Conservation (phyloP, 2,329 filamentous ascomycete genomes). For the Ceratocystis ficicola region DNA sequence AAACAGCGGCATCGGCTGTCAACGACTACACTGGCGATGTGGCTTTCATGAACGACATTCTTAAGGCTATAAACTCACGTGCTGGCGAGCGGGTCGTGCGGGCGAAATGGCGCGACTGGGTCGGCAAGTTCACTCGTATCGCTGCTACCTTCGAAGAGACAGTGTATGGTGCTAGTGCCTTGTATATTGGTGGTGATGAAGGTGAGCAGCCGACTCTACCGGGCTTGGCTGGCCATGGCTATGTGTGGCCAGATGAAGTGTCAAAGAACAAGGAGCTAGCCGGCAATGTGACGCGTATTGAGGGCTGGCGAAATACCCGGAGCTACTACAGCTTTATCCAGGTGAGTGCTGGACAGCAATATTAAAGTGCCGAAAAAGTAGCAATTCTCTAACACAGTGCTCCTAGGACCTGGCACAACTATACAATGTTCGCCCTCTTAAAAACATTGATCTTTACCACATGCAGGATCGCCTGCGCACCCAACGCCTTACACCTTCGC, state of each 20-base stretch:
- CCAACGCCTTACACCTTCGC: constrained; percentile 61
- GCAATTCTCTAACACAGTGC: neutral
- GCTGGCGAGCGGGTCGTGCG: constrained; percentile 84
- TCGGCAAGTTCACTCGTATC: constrained; percentile 85
- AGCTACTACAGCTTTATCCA: constrained; percentile 95
- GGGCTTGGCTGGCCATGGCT: constrained; percentile 65
- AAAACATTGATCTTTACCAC: constrained; percentile 77
- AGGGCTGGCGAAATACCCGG: constrained; percentile 90
- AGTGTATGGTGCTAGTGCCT: constrained; percentile 82
- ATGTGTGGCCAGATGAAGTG: constrained; percentile 81
- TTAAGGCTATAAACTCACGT: constrained; percentile 69
- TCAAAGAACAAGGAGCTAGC: constrained; percentile 75
- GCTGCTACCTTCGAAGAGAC: constrained; percentile 89
- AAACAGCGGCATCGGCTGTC: constrained; percentile 33
- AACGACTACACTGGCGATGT: constrained; percentile 72
- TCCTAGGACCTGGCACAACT: constrained; percentile 51
- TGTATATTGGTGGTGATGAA: constrained; percentile 73
- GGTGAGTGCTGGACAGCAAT: constrained; percentile 32
- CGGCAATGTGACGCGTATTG: constrained; percentile 82
- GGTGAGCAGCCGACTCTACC: constrained; percentile 47
- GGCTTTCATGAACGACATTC: constrained; percentile 76
- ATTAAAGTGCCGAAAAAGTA: constrained; percentile 24
- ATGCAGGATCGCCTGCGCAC: constrained; percentile 83
- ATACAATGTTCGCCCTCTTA: constrained; percentile 54
- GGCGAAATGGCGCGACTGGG: constrained; percentile 87